Evolutionary conservation across 2,329 filamentous ascomycete genomes (phyloP).

Genomic region (Colletotrichum cuscutae): DNA sequence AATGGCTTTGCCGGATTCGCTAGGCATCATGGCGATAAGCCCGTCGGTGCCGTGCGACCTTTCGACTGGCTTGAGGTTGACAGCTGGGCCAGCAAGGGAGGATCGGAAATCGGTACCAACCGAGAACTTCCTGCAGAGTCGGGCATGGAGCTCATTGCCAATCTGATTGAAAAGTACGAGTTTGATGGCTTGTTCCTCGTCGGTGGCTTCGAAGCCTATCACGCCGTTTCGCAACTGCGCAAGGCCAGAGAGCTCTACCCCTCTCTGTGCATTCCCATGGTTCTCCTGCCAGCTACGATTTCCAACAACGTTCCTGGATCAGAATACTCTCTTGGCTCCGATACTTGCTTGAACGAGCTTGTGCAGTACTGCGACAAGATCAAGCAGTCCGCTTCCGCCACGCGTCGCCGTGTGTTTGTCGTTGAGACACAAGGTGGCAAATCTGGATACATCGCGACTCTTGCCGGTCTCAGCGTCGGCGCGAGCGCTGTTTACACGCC

Average conservation of each 20-base stretch:
- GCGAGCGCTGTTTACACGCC: slow-evolving; percentile 95
- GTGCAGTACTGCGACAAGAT: slow-evolving; percentile 97
- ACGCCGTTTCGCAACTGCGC: slow-evolving; percentile 87
- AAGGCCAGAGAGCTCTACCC: slow-evolving; percentile 82
- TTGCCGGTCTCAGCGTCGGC: slow-evolving; percentile 91
- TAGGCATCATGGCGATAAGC: slow-evolving; percentile 87
- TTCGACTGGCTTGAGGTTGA: slow-evolving; percentile 96
- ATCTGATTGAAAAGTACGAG: slow-evolving; percentile 84
- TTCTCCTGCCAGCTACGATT: slow-evolving; percentile 93
- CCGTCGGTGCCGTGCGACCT: slow-evolving; percentile 82
- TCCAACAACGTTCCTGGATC: slow-evolving; percentile 99
- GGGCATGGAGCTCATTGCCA: slow-evolving; percentile 84
- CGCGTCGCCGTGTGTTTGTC: slow-evolving; percentile 92
- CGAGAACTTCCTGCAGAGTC: slow-evolving; percentile 87
- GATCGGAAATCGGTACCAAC: slow-evolving; percentile 98
- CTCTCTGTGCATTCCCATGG: slow-evolving; percentile 91
- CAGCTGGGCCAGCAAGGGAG: slow-evolving; percentile 94
- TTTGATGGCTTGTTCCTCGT: slow-evolving; percentile 94
- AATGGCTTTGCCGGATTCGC: slow-evolving; percentile 97
- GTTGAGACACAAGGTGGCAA: slow-evolving; percentile 97
- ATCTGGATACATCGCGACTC: slow-evolving; percentile 91
- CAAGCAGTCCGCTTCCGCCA: slow-evolving; percentile 95
- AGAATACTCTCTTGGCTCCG: slow-evolving; percentile 95
- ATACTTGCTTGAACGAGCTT: slow-evolving; percentile 95
- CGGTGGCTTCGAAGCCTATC: slow-evolving; percentile 97